A percentile compares a stretch with the other conserved stretches of the same genome.
Evolutionary conservation across 2,329 filamentous ascomycete genomes (phyloP).

Genomic region (Bipolaris victoriae): DNA sequence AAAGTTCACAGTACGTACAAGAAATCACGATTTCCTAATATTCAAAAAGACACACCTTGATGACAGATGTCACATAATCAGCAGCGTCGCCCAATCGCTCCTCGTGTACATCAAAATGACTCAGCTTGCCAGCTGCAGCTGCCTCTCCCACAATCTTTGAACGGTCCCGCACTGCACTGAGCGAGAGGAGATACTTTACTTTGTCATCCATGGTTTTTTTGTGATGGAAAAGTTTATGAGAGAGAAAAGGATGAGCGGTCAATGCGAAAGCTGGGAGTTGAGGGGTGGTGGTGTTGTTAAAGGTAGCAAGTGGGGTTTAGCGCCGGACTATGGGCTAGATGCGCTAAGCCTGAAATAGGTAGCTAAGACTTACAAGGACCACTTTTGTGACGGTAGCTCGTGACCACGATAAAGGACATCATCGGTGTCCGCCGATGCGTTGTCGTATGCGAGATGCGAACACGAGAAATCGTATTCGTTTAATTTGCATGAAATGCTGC

Average conservation of each 20-base stretch:
- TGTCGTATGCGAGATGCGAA: not conserved
- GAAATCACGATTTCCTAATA: too few relatives aligned
- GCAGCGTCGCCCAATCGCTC: conserved; percentile 79
- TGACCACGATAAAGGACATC: conserved; percentile 12
- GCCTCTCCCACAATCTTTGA: conserved; percentile 34
- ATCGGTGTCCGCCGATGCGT: conserved; percentile 10
- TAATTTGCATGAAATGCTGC: not conserved
- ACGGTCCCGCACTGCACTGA: conserved; percentile 37
- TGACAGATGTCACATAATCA: conserved; percentile 81
- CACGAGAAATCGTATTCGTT: not conserved
- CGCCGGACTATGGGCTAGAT: not conserved
- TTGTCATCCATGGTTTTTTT: conserved; percentile 28
- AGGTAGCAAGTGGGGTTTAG: conserved; percentile 16
- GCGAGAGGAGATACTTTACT: conserved; percentile 36
- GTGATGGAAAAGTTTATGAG: not conserved
- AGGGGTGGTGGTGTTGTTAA: conserved; percentile 9
- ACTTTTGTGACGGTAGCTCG: conserved; percentile 10
- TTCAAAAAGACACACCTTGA: conserved; percentile 62
- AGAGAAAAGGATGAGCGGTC: not conserved
- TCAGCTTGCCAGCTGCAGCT: conserved; percentile 57
- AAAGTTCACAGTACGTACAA: too few relatives aligned
- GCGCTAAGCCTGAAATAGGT: conserved; percentile 12
- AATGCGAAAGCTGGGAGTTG: conserved; percentile 1
- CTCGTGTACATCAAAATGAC: conserved; percentile 86
- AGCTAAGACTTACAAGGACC: conserved; percentile 11